These are phyloP conservation scores for Aspergillus homomorphus DNA, from an alignment of 495 filamentous ascomycete species.

Conservation along the genomic window DNA sequence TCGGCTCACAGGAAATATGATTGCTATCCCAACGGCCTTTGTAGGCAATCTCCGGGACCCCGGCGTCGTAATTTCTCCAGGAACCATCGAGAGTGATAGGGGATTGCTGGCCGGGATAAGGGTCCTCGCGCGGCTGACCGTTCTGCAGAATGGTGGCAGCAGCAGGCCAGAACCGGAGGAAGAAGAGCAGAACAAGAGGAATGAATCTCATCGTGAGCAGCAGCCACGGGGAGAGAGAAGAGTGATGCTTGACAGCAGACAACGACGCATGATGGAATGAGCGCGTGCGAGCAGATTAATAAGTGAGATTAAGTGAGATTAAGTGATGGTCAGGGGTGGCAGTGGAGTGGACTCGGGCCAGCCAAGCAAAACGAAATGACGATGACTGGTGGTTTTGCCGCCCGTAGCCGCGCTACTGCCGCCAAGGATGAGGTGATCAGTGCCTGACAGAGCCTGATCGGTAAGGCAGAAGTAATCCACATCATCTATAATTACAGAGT, in stretches of 20 bases:
- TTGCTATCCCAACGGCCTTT: slow-evolving; percentile 68
- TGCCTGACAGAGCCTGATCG: background rate
- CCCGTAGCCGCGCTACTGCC: background rate
- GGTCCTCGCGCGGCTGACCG: slow-evolving; percentile 49
- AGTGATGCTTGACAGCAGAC: background rate
- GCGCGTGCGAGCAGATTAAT: background rate
- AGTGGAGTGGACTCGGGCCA: no score
- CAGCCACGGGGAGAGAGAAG: background rate
- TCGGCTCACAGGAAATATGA: slow-evolving; percentile 65
- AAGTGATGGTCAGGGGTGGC: background rate
- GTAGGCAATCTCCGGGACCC: slow-evolving; percentile 61
- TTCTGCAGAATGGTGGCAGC: slow-evolving; percentile 59
- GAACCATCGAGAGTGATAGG: slow-evolving; percentile 26
- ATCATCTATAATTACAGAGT: no score
- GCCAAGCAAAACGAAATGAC: background rate
- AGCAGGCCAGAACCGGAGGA: slow-evolving; percentile 20
- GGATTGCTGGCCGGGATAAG: slow-evolving; percentile 33
- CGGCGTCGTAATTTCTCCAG: slow-evolving; percentile 52
- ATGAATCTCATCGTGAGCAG: slow-evolving; percentile 5
- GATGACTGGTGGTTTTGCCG: no score
- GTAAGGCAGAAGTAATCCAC: no score
- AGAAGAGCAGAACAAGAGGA: slow-evolving; percentile 10
- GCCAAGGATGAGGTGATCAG: background rate
- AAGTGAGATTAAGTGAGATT: no score
- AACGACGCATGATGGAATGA: background rate